phyloP scores from a whole-genome alignment of 169 alveolate species.

The Plasmodium ovale region DNA sequence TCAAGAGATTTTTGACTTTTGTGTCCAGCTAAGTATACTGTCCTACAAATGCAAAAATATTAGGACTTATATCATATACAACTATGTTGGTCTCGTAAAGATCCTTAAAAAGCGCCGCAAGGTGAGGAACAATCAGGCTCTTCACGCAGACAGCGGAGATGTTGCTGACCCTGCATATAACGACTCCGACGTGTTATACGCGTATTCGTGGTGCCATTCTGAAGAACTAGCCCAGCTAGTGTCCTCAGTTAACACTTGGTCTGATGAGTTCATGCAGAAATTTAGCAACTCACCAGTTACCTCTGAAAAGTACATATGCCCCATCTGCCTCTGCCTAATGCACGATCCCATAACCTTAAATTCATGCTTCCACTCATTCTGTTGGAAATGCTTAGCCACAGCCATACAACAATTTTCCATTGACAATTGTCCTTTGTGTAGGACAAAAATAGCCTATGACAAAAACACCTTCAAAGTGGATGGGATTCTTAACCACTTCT shows the following conservation, averaged over 20 bases:
- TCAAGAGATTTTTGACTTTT: slow-evolving; percentile 48
- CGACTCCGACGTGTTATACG: slow-evolving; percentile 6
- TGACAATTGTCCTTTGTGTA: slow-evolving; percentile 46
- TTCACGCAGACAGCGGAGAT: too few relatives aligned
- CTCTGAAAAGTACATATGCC: slow-evolving; percentile 50
- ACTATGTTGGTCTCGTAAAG: slow-evolving; percentile 40
- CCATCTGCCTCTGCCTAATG: slow-evolving; percentile 35
- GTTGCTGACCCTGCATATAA: too few relatives aligned
- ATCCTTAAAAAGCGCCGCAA: slow-evolving; percentile 34
- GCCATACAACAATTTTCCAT: slow-evolving; percentile 58
- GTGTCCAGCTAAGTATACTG: slow-evolving; percentile 39
- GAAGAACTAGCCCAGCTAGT: slow-evolving; percentile 41
- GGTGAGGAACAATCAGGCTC: too few relatives aligned
- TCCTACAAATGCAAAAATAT: slow-evolving; percentile 42
- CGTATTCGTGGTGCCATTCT: slow-evolving; percentile 53
- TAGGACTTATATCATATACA: slow-evolving; percentile 37
- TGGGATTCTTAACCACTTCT: slow-evolving; percentile 35
- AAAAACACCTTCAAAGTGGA: slow-evolving; percentile 40
- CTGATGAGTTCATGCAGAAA: slow-evolving; percentile 46
- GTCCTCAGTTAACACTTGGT: slow-evolving; percentile 40
- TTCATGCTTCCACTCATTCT: slow-evolving; percentile 55
- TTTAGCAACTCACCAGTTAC: neutral
- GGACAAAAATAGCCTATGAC: slow-evolving; percentile 53
- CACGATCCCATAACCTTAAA: slow-evolving; percentile 64
- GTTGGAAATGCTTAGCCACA: slow-evolving; percentile 63